Conservation (phyloP, 352 stramenopile species). For the Phytophthora capsici region DNA sequence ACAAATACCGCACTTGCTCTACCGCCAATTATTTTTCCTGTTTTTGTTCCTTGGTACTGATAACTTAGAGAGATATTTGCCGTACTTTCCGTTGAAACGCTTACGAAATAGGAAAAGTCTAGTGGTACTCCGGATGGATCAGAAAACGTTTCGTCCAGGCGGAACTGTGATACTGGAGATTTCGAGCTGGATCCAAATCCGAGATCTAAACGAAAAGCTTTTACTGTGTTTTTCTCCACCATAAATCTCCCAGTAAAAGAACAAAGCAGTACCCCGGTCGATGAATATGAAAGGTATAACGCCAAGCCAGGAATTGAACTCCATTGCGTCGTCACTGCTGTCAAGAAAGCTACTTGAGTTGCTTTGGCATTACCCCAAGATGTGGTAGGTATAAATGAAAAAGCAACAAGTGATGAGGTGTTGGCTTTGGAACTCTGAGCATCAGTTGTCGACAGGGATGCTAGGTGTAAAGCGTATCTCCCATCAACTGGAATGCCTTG, state of each 20-base stretch:
- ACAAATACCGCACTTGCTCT: constrained; percentile 45
- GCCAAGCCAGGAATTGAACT: constrained; percentile 39
- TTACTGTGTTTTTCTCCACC: constrained; percentile 51
- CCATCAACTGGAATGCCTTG: constrained; percentile 45
- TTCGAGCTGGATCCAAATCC: constrained; percentile 33
- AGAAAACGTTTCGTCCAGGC: constrained; percentile 50
- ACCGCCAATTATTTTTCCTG: constrained; percentile 52
- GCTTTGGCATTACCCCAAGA: constrained; percentile 22
- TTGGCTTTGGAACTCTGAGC: constrained; percentile 45
- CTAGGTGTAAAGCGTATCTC: constrained; percentile 47
- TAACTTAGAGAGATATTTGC: constrained; percentile 42
- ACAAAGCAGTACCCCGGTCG: constrained; percentile 47
- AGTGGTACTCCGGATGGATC: constrained; percentile 52
- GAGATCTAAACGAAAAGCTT: constrained; percentile 57
- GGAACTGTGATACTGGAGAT: constrained; percentile 32
- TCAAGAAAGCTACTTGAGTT: constrained; percentile 33
- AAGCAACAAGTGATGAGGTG: constrained; percentile 48
- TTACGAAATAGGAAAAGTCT: constrained; percentile 54
- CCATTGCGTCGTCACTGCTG: constrained; percentile 42
- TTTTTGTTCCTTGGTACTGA: constrained; percentile 48
- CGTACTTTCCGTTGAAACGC: constrained; percentile 11
- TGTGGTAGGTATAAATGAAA: constrained; percentile 47
- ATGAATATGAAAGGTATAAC: constrained; percentile 20
- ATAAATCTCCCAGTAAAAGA: constrained; percentile 64
- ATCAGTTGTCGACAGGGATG: constrained; percentile 40